Evolutionary conservation across 495 filamentous ascomycete species (phyloP), one percentile per base, ranked within the genome.

Genomic region (Aspergillus ellipticus): DNA sequence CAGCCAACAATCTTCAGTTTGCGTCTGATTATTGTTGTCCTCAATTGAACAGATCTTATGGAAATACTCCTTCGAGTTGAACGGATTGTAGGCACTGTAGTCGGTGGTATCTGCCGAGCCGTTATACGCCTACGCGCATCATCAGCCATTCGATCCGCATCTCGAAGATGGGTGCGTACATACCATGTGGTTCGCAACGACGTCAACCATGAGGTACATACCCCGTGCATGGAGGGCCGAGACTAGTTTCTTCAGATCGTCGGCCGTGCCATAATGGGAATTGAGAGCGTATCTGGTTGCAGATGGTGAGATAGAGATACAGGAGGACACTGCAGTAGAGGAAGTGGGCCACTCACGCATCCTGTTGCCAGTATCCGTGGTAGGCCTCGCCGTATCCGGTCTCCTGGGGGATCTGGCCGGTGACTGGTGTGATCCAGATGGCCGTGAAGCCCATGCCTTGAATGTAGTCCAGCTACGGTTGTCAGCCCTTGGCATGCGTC

Each of bases 381-480:
- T 88, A 92, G 3, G 83, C 78, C 8, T 67, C 62, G 17, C 84
- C 83, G 54, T 85, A 78, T 0, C 61, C 51, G 10, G 78, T 82
- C 10, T 74, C 67, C 3, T 73, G 70, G 3, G 76, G 65, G 15
- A 90, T 62, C 53, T 90, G 82, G 37, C 74, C 69, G 16, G 87
- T 87, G 11, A 93, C 74, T 0, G 89, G 90, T 0, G 86, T 88
- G 51, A 92, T 94, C 89, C 89, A 93, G 45, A 92, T 79, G 20
- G 89, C 88, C 37, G 86, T 87, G 59, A 93, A 92, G 15, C 90
- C 88, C 84, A 93, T 88, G 52, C 77, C 76, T 61, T 90, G 80
- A 63, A 93, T 77, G 42, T 77, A 79, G 55, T 79, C 74, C 16
- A 79, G 58, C 66, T 75, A 66, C 74, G 20, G 20, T 21, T 1